Conservation (phyloP, 805 yeast genomes). For the Zygosaccharomyces lentus region DNA sequence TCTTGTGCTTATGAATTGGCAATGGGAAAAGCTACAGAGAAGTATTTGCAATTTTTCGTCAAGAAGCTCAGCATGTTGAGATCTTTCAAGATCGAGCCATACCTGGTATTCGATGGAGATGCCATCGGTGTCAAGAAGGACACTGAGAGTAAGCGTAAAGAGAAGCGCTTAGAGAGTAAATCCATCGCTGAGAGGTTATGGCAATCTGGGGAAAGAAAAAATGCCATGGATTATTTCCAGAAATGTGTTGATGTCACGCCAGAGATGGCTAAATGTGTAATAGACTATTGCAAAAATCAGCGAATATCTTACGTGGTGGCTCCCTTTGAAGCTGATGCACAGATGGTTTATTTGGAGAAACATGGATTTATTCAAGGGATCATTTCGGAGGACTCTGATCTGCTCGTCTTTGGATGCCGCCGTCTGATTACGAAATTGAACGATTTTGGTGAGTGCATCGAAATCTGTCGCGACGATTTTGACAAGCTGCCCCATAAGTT, state of each 20-base stretch:
- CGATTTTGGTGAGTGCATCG: slow-evolving; percentile 64
- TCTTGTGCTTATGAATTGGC: slow-evolving; percentile 83
- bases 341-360: slow-evolving; percentile 84
- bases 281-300: slow-evolving; percentile 58
- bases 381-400: slow-evolving; percentile 90
- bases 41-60: slow-evolving; percentile 65
- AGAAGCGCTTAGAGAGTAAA: slow-evolving; percentile 54
- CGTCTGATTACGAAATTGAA: slow-evolving; percentile 75
- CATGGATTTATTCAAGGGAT: slow-evolving; percentile 75
- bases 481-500: slow-evolving; percentile 43
- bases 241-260: slow-evolving; percentile 86
- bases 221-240: slow-evolving; percentile 65
- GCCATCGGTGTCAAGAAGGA: slow-evolving; percentile 70
- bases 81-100: slow-evolving; percentile 68
- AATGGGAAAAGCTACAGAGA: slow-evolving; percentile 61
- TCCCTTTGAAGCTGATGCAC: slow-evolving; percentile 98
- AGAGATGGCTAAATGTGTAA: slow-evolving; percentile 82
- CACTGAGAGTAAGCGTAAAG: slow-evolving; percentile 64
- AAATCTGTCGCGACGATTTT: slow-evolving; percentile 57
- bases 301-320: slow-evolving; percentile 78
- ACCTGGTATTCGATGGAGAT: slow-evolving; percentile 92
- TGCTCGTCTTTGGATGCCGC: slow-evolving; percentile 80
- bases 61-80: slow-evolving; percentile 62
- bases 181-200: slow-evolving; percentile 50
- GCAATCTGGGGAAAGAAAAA: slow-evolving; percentile 48